phyloP scores from a whole-genome alignment of 345 rosid species.

The Eutrema heterophyllum region DNA sequence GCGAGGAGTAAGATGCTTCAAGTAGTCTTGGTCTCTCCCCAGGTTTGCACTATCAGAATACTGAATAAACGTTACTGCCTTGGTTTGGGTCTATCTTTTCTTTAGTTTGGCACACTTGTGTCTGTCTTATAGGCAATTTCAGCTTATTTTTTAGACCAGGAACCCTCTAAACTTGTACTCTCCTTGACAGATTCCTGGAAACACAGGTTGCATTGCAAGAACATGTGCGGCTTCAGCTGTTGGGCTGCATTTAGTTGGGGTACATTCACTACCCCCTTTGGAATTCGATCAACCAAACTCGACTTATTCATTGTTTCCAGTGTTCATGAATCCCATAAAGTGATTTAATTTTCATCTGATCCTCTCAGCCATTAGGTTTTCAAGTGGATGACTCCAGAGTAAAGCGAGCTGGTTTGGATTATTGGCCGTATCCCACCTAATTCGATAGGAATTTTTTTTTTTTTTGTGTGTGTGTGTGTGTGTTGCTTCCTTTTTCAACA shows the following conservation, averaged over 20 bases:
- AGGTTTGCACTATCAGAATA: slow-evolving; percentile 55
- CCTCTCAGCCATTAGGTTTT: slow-evolving; percentile 84
- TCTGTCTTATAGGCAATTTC: no score
- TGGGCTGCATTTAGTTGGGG: slow-evolving; percentile 87
- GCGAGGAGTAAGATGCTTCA: slow-evolving; percentile 59
- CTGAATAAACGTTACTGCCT: no score
- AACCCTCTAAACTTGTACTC: slow-evolving; percentile 15
- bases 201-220: slow-evolving; percentile 96
- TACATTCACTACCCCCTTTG: not conserved
- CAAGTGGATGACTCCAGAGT: slow-evolving; percentile 75
- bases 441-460: no score
- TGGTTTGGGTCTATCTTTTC: no score
- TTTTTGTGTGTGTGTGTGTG: no score
- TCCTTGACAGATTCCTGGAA: slow-evolving; percentile 86
- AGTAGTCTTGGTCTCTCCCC: slow-evolving; percentile 94
- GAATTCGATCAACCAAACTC: not conserved
- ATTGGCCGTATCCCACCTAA: slow-evolving; percentile 88
- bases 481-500: not conserved
- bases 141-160: no score
- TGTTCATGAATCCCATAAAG: not conserved
- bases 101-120: no score
- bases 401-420: slow-evolving; percentile 95
- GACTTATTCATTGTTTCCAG: not conserved
- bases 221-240: slow-evolving; percentile 92
- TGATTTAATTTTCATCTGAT: slow-evolving; percentile 5